Evolutionary conservation across 2,329 filamentous ascomycete species (phyloP).

Genomic region (Thielaviopsis musarum): DNA sequence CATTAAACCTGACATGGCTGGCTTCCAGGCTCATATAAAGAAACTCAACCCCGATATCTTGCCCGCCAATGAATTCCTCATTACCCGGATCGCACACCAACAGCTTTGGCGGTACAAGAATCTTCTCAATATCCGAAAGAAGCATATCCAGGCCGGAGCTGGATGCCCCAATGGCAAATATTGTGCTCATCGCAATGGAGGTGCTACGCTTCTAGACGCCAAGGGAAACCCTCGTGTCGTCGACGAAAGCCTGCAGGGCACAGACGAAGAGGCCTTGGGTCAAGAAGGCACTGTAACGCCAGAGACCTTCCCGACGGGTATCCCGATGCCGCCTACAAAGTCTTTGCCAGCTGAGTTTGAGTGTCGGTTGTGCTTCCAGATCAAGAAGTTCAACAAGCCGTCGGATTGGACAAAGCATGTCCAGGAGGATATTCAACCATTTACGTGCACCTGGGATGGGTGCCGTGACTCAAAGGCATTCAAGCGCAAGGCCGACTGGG

Average conservation of each 20-base stretch:
- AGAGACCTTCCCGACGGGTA: slow-evolving; percentile 63
- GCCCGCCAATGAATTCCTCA: slow-evolving; percentile 40
- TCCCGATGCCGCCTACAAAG: slow-evolving; percentile 63
- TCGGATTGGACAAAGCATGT: slow-evolving; percentile 97
- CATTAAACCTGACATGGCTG: slow-evolving; percentile 55
- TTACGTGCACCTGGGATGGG: slow-evolving; percentile 75
- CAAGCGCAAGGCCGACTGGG: slow-evolving; percentile 92
- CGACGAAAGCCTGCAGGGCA: slow-evolving; percentile 26
- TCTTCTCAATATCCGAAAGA: slow-evolving; percentile 51
- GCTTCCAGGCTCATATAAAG: slow-evolving; percentile 60
- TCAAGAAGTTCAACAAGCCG: slow-evolving; percentile 75
- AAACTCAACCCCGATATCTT: slow-evolving; percentile 56
- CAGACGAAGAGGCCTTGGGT: slow-evolving; percentile 47
- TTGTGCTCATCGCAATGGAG: slow-evolving; percentile 53
- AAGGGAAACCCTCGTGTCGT: slow-evolving; percentile 41
- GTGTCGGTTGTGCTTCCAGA: slow-evolving; percentile 71
- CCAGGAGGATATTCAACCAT: slow-evolving; percentile 83
- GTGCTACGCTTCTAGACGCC: slow-evolving; percentile 42
- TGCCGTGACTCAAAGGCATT: slow-evolving; percentile 81
- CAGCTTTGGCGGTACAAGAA: slow-evolving; percentile 66
- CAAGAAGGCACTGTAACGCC: slow-evolving; percentile 51
- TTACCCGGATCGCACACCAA: slow-evolving; percentile 69
- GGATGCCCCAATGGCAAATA: slow-evolving; percentile 44
- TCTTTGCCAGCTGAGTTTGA: slow-evolving; percentile 76
- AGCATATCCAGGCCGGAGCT: slow-evolving; percentile 46